Evolutionary conservation across 176 grass and related monocot genomes (phyloP).

Genomic region (Musa acuminata): DNA sequence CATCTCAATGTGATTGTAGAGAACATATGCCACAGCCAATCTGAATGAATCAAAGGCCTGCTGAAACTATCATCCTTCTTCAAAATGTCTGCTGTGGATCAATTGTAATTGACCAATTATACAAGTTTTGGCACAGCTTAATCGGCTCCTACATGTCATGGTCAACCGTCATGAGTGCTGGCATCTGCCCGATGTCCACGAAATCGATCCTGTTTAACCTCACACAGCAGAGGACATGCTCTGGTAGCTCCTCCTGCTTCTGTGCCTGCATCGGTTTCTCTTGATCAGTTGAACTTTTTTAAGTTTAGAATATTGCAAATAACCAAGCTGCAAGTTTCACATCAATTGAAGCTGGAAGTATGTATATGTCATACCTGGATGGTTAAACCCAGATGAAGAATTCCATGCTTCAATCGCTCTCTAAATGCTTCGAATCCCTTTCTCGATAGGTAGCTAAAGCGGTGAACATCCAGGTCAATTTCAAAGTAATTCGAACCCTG

Average conservation of each 20-base stretch:
- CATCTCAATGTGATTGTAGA: not conserved
- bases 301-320: not conserved
- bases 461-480: slow-evolving; percentile 86
- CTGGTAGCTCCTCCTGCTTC: slow-evolving; percentile 95
- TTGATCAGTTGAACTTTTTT: not conserved
- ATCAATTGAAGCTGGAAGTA: not conserved
- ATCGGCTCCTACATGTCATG: slow-evolving; percentile 14
- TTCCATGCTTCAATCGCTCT: slow-evolving; percentile 58
- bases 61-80: not conserved
- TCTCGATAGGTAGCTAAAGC: slow-evolving; percentile 78
- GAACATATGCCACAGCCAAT: not conserved
- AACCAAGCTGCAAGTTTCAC: too few relatives aligned
- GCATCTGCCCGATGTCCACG: slow-evolving; percentile 67
- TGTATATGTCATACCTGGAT: slow-evolving; percentile 47
- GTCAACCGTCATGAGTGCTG: slow-evolving; percentile 54
- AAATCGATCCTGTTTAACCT: slow-evolving; percentile 82
- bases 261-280: slow-evolving; percentile 58
- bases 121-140: too few relatives aligned
- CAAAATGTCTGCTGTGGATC: not conserved
- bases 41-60: not conserved
- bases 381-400: slow-evolving; percentile 67
- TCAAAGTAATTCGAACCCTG: slow-evolving; percentile 95
- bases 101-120: not conserved
- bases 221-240: slow-evolving; percentile 77
- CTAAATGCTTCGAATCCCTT: slow-evolving; percentile 75